Evolutionary conservation across 202 grass and related monocot species (phyloP).

Genomic region (Cymbopogon flexuosus): DNA sequence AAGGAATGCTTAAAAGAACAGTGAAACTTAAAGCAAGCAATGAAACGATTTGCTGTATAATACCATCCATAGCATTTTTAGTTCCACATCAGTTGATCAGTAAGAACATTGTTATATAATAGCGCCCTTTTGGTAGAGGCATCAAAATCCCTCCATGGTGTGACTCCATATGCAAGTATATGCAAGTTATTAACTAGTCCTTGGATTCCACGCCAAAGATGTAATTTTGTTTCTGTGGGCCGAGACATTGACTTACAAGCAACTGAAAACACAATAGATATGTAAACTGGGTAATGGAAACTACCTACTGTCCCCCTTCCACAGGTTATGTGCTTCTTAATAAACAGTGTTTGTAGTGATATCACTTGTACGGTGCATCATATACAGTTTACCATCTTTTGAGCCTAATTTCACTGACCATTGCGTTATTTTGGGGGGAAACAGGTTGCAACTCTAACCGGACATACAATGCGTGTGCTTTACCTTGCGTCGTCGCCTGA

Average conservation of each 20-base stretch:
- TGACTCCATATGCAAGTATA: background rate
- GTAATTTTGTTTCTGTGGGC: slow-evolving; percentile 13
- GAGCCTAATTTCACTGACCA: background rate
- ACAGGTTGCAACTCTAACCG: slow-evolving; percentile 80
- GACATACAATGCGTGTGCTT: slow-evolving; percentile 83
- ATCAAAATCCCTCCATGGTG: background rate
- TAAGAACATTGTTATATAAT: background rate
- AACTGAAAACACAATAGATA: slow-evolving; percentile 11
- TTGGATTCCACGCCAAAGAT: background rate
- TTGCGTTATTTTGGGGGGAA: background rate
- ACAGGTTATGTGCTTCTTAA: background rate
- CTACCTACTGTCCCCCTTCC: background rate
- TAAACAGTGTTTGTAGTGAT: background rate
- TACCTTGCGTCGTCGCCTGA: slow-evolving; percentile 89
- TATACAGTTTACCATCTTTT: background rate
- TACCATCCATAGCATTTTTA: background rate
- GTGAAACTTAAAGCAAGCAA: slow-evolving; percentile 1
- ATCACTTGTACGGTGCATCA: background rate
- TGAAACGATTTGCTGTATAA: background rate
- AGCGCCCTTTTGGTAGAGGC: background rate
- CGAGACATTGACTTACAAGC: slow-evolving; percentile 1
- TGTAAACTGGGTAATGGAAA: slow-evolving; percentile 21
- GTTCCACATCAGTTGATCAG: background rate
- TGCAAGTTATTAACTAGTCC: background rate
- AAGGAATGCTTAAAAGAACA: slow-evolving; percentile 27